A percentile compares a stretch with the other conserved stretches of the same genome.
Evolutionary conservation across 2,329 filamentous ascomycete genomes (phyloP).

Genomic region (Ascosphaera aggregata): DNA sequence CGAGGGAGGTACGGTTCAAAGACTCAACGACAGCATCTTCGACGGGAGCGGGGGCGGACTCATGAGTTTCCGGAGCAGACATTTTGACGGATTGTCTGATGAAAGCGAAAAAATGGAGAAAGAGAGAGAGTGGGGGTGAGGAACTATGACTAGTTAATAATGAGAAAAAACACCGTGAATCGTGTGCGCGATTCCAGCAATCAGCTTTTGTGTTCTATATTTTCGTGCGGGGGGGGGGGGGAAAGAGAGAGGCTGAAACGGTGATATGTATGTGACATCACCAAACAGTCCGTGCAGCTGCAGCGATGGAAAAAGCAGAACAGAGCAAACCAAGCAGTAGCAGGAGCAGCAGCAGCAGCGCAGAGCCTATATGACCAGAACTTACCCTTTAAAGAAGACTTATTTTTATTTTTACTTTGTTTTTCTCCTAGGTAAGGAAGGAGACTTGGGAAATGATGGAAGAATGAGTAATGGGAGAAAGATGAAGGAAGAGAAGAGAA

Average conservation of each 20-base stretch:
- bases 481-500: conserved; percentile 7
- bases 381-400: too few relatives aligned
- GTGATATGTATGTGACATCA: too few relatives aligned
- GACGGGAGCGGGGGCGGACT: conserved; percentile 30
- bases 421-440: too few relatives aligned
- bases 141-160: too few relatives aligned
- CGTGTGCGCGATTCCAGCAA: neutral
- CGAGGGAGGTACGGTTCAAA: conserved; percentile 42
- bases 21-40: conserved; percentile 37
- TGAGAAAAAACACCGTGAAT: conserved; percentile 1
- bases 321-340: conserved; percentile 2
- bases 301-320: too few relatives aligned
- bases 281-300: too few relatives aligned
- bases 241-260: conserved; percentile 5
- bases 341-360: conserved; percentile 4
- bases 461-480: conserved; percentile 7
- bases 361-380: too few relatives aligned
- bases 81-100: conserved; percentile 19
- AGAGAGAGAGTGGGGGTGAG: neutral
- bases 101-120: neutral
- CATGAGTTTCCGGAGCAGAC: conserved; percentile 34
- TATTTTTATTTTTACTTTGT: too few relatives aligned
- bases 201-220: neutral
- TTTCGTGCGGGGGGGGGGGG: conserved; percentile 4
- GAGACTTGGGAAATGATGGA: conserved; percentile 2